phyloP scores from a whole-genome alignment of 352 stramenopile genomes.

The Globisporangium parvum region DNA sequence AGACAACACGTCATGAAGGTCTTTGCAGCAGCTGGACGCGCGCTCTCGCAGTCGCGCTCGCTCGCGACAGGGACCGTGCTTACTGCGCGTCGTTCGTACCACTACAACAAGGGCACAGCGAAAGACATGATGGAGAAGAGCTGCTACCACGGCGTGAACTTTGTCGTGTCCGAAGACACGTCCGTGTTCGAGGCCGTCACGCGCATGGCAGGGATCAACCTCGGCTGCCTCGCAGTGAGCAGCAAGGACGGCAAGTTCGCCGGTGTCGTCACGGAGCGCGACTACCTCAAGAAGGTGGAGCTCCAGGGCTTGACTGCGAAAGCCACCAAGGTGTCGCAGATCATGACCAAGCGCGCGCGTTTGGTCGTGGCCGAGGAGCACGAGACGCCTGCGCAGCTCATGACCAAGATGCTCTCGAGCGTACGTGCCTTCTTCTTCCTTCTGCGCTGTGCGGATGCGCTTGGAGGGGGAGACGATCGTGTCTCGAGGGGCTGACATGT shows the following conservation, averaged over 20 bases:
- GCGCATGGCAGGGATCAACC: conserved; percentile 93
- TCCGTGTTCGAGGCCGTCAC: conserved; percentile 93
- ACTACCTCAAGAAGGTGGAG: conserved; percentile 96
- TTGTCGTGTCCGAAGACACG: conserved; percentile 89
- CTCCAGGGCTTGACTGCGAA: conserved; percentile 88
- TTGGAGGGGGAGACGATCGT: neutral
- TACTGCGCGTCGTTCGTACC: conserved; percentile 18
- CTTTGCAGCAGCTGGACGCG: neutral
- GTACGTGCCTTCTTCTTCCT: conserved; percentile 38
- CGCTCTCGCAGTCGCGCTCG: neutral
- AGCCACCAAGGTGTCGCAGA: conserved; percentile 87
- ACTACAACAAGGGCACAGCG: conserved; percentile 82
- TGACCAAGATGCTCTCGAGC: conserved; percentile 95
- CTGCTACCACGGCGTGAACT: conserved; percentile 94
- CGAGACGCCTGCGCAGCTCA: conserved; percentile 88
- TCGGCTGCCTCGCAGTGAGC: conserved; percentile 89
- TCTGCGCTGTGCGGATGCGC: neutral
- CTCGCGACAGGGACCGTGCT: neutral
- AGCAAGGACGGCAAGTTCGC: conserved; percentile 86
- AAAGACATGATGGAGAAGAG: conserved; percentile 90
- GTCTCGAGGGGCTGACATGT: neutral
- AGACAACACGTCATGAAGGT: neutral
- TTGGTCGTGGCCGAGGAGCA: conserved; percentile 82
- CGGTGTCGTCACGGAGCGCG: conserved; percentile 91
- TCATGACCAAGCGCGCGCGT: conserved; percentile 91